These are phyloP conservation scores for Centaurea solstitialis DNA, from an alignment of 129 eudicot genomes.

Conservation along the genomic window DNA sequence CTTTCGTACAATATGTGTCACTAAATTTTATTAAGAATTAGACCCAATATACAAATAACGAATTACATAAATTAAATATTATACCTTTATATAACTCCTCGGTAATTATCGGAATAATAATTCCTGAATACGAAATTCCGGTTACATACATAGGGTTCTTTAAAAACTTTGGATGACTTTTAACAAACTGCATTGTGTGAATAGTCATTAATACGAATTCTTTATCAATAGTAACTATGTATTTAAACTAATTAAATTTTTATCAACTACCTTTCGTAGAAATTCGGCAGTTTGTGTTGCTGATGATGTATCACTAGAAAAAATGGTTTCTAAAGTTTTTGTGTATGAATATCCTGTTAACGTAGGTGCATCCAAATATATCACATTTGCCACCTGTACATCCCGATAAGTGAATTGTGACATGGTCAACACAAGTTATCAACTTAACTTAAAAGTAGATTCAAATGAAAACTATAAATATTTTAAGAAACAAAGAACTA, in stretches of 20 bases:
- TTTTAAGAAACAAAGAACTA: not conserved
- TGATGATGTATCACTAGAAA: slow-evolving; percentile 13
- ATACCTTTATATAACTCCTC: slow-evolving; percentile 20
- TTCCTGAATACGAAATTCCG: slow-evolving; percentile 26
- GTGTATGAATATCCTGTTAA: slow-evolving; percentile 30
- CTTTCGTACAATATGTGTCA: not conserved
- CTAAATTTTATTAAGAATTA: no score
- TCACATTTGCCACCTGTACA: slow-evolving; percentile 31
- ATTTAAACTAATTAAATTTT: not conserved
- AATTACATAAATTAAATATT: not conserved
- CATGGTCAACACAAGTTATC: not conserved
- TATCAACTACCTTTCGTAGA: slow-evolving; percentile 16
- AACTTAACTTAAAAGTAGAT: no score
- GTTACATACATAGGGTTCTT: slow-evolving; percentile 32
- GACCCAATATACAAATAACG: not conserved
- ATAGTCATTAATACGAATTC: not conserved
- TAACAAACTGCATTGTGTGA: slow-evolving; percentile 10
- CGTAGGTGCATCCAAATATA: slow-evolving; percentile 31
- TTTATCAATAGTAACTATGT: not conserved
- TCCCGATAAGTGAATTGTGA: not conserved
- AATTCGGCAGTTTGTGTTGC: slow-evolving; percentile 25
- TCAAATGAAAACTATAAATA: not conserved
- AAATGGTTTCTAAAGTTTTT: not conserved
- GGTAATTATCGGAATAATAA: slow-evolving; percentile 22
- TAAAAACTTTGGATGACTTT: slow-evolving; percentile 27